Base-by-base conservation (phyloP, 2,329 filamentous ascomycete species). In the Pseudocercospora macadamiae region DNA sequence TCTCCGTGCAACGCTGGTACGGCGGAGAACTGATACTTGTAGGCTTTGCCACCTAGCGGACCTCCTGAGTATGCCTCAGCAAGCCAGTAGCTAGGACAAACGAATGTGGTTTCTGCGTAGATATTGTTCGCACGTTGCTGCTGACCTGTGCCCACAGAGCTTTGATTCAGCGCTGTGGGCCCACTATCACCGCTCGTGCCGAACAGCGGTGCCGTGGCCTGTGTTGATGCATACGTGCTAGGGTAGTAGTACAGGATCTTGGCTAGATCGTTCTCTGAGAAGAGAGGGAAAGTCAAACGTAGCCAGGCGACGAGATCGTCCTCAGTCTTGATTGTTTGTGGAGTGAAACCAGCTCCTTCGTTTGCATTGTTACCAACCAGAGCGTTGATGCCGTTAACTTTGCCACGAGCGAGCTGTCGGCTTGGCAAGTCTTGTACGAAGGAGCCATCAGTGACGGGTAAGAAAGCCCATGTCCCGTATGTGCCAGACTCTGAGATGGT, bases 51-150 rank as follows among this genome's bases (percentile, higher is more conserved):
- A 12, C 56, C 66, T 7, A 30, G 14, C 4, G 34, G 10, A 36
- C 60, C 62, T 8, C 61, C 45, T 16, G 52, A 73, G 59, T 77
- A 85, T 2, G 80, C 81, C 32, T 79, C 74, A 2, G 79, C 78
- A 55, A 85, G 71, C 83, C 82, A 85, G 69, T 85, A 84, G 0
- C 79, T 77, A 0, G 83, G 79, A 66, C 84, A 86, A 42, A 81
- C 74, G 55, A 66, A 66, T 1, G 80, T 82, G 1, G 78, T 75
- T 68, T 86, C 83, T 39, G 79, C 81, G 61, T 80, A 82, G 48
- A 86, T 78, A 65, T 83, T 82, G 59, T 76, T 72, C 7, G 77
- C 80, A 23, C 79, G 76, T 64, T 86, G 82, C 61, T 85, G 83
- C 65, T 83, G 82, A 21, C 83, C 83, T 1, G 77, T 79, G 1